These are phyloP conservation scores for Exophiala xenobiotica DNA, from an alignment of 2,329 filamentous ascomycete genomes.

Conservation along the genomic window DNA sequence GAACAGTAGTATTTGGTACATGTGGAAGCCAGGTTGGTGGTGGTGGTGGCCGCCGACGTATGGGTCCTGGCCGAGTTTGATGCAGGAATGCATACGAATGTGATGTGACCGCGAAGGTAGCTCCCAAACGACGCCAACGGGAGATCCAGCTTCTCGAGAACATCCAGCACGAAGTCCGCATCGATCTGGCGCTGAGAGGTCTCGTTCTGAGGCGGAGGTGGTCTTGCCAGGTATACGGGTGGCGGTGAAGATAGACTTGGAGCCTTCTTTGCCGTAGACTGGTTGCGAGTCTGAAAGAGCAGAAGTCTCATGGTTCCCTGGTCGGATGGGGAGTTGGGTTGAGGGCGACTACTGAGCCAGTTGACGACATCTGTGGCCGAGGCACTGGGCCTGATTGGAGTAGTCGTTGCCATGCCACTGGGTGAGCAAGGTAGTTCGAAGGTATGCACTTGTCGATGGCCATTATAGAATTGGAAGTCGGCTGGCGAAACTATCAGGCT, in stretches of 20 bases:
- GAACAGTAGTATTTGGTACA: constrained; percentile 22
- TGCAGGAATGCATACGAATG: constrained; percentile 21
- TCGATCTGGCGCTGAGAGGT: constrained; percentile 15
- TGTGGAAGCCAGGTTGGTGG: constrained; percentile 1
- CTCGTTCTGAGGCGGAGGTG: background rate
- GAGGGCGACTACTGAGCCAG: constrained; percentile 6
- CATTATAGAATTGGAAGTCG: constrained; percentile 24
- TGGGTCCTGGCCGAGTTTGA: background rate
- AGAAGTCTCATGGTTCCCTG: constrained; percentile 21
- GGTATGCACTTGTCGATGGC: constrained; percentile 17
- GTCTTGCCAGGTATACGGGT: constrained; percentile 2
- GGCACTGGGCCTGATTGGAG: background rate
- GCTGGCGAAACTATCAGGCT: constrained; percentile 21
- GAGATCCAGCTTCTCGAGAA: constrained; percentile 14
- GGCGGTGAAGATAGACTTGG: constrained; percentile 3
- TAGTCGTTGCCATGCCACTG: constrained; percentile 1
- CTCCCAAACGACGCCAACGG: constrained; percentile 24
- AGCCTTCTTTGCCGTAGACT: constrained; percentile 15
- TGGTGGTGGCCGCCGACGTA: constrained; percentile 1
- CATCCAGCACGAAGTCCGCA: constrained; percentile 17
- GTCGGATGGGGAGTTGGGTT: background rate
- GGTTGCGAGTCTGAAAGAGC: constrained; percentile 25
- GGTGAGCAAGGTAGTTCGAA: constrained; percentile 15
- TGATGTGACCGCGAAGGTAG: constrained; percentile 23
- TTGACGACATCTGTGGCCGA: constrained; percentile 8